Evolutionary conservation across 257 asterid genomes (phyloP), one percentile per base, ranked within the genome.

Genomic region (Mitragyna speciosa): DNA sequence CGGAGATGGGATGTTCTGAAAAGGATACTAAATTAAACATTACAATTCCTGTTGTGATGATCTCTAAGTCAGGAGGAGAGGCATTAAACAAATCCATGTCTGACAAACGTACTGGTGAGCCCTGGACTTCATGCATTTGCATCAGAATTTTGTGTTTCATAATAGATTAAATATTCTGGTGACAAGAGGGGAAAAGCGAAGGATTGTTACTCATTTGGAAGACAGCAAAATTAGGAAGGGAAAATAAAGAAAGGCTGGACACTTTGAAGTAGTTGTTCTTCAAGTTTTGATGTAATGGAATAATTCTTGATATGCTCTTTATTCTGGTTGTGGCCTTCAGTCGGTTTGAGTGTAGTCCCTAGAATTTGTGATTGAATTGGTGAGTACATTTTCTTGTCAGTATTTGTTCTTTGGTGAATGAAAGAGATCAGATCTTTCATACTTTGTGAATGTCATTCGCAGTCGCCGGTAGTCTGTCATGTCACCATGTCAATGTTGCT

Each of bases 1-100:
- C 87, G 82, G 95, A 93, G 92, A 94, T 96, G 97, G 91, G 89
- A 76, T 96, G 99, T 82, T 91, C 87, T 70, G 74, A 85, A 63
- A 88, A 91, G 81, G 91, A 83, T 43, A 90, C 93, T 75, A 77
- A 68, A 70, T 78, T 85, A 76, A 85, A 87, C 79, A 84, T 96
- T 82, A 86, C 91, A 12, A 92, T 96, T 78, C 99, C 97, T 52
- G 96, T 96, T 80, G 83, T 92, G 73, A 90, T 88, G 79, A 86
- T 92, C 75, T 86, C 99, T 30, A 90, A 89, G 84, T 90, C 93
- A 36, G 95, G 87, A 82, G 99, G 97, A 84, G 93, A 87, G 61
- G 92, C 85, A 73, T 79, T 96, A 76, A 89, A 87, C 84, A 85
- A 90, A 79, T 87, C 88, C 66, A 83, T 96, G 84, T 89, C 79